Evolutionary conservation across 495 filamentous ascomycete genomes (phyloP).

Genomic region (Trichoderma erinaceum): DNA sequence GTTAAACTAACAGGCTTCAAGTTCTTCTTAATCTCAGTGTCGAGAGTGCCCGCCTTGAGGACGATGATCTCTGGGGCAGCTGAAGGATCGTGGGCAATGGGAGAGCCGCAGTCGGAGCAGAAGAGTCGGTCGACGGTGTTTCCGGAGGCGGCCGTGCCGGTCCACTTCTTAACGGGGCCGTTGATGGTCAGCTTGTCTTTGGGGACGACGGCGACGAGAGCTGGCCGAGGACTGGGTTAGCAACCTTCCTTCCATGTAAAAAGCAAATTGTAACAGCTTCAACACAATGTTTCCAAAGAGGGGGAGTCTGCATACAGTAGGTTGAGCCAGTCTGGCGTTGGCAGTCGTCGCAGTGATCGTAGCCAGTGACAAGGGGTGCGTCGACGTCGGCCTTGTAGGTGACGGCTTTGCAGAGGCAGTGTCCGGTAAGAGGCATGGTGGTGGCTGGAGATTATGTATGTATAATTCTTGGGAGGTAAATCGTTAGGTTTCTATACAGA

Average conservation of each 20-base stretch:
- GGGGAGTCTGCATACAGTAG: conserved; percentile 46
- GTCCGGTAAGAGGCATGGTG: conserved; percentile 59
- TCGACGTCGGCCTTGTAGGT: conserved; percentile 56
- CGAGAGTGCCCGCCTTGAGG: conserved; percentile 59
- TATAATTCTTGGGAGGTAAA: not conserved
- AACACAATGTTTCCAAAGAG: not conserved
- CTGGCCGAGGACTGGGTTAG: conserved; percentile 28
- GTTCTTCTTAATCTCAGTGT: conserved; percentile 57
- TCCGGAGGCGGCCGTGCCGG: conserved; percentile 50
- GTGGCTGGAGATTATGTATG: conserved; percentile 24
- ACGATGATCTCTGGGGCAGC: conserved; percentile 62
- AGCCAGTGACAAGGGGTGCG: conserved; percentile 49
- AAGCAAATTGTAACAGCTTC: no score
- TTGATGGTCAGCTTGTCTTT: conserved; percentile 54
- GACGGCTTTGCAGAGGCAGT: conserved; percentile 65
- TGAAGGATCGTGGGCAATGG: conserved; percentile 64
- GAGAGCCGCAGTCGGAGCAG: conserved; percentile 63
- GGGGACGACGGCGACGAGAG: conserved; percentile 59
- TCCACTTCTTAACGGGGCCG: conserved; percentile 58
- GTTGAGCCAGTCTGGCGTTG: conserved; percentile 63
- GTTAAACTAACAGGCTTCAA: conserved; percentile 52
- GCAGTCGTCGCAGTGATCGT: conserved; percentile 70
- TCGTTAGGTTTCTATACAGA: not conserved
- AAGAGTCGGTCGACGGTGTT: conserved; percentile 58
- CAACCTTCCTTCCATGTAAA: not conserved